Evolutionary conservation across 805 yeast genomes (phyloP), one percentile per base, ranked within the genome.

Genomic region (Maudiozyma barnettii): DNA sequence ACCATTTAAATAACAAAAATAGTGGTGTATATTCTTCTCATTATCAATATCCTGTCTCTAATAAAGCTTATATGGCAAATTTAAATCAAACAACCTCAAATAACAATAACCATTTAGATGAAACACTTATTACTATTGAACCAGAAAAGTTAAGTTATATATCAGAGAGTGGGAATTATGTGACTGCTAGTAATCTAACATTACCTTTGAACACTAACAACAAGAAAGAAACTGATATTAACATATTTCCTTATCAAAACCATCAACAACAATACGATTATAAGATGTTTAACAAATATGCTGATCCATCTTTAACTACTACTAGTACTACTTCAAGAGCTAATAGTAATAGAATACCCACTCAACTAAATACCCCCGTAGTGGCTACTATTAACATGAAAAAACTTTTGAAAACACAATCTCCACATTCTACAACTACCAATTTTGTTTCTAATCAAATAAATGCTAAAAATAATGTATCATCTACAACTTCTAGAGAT

Each of bases 251-350:
- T 14, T 38, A 43, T 19, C 45, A 42, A 38, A 29, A 29, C 19
- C 39, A 40, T n/a, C 39, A 36, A 22, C 43, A 30, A 22, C 43
- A 30, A 19, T 31, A 45, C n/a, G 30, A 26, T 26, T 9, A 26
- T 26, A 26, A 26, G 8, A 50, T 54, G 23, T 63, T 63, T 52
- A 63, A 55, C 50, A 57, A 60, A 47, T 64, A 61, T 49, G 66
- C 65, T 22, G 67, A 64, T 52, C 68, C 68, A 13, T 52, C 61
- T 12, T 47, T 64, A 41, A 64, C 68, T 1, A 64, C 68, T 4
- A 56, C 59, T 16, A 57, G 63, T 4, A 44, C 45, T 2, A 31
- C 54, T n/a, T 5, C 19, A 12, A 31, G 16, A 16, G 33, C 18
- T 20, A 39, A 21, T 29, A 29, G 19, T 29, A 30, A 41, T 45